Evolutionary conservation across 2,329 filamentous ascomycete species (phyloP), one percentile per base, ranked within the genome.

Genomic region (Colletotrichum spinosum): DNA sequence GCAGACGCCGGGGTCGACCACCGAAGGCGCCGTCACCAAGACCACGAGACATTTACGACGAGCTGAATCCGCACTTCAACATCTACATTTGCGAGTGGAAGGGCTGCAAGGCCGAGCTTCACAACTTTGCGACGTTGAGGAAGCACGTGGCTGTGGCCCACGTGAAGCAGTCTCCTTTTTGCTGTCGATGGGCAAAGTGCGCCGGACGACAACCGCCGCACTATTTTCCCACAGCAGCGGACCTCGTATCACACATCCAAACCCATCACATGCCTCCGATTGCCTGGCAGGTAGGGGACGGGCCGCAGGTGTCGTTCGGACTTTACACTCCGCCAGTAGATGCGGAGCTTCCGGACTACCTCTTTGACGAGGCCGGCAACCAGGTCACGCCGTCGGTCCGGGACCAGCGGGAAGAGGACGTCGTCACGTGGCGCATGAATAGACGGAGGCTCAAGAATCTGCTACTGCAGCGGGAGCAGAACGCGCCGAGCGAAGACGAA

Each of bases 271-370:
- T 90, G 49, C 71, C 79, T 11, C 81, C 83, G 2, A 77, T 86
- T 60, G 77, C 79, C 42, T 90, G 87, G 88, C 81, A 88, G 67
- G 77, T 84, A 46, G 88, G 88, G 13, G 88, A 90, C 56, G 88
- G 88, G 0, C 83, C 83, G 8, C 60, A 69, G 44, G 61, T 68
- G 44, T 55, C 67, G 33, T 34, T 62, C 13, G 59, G 53, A 42
- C 62, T 33, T 55, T 62, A 68, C 41, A 48, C 55, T 12, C 59
- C 70, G 15, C 66, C 73, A 49, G 63, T 65, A 9, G 69, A 71
- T 33, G 17, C 67, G 25, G 61, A 73, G 37, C 65, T 84, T 9
- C 85, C 85, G 0, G 67, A 71, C 25, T 89, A 85, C 70, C 79
- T 90, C 0, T 82, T 83, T 55, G 84, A 87, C 57, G 71, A 75